Evolutionary conservation across 768 basidiomycete species (phyloP).

Genomic region (Amanita molliuscula): DNA sequence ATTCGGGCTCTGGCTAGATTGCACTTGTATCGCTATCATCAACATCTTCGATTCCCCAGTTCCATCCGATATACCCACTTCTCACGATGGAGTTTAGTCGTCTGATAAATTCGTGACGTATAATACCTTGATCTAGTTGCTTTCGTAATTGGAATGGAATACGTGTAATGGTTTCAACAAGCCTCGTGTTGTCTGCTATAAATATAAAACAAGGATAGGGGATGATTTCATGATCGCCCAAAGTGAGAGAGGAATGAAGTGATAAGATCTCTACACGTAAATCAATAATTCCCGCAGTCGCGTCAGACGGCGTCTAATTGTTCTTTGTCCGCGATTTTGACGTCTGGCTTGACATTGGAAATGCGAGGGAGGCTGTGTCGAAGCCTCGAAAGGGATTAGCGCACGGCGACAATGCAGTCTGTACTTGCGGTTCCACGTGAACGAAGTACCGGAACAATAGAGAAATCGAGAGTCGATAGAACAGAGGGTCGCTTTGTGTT

Average conservation of each 20-base stretch:
- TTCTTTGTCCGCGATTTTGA: background rate
- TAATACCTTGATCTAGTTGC: background rate
- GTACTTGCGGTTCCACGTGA: background rate
- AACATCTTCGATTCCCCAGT: background rate
- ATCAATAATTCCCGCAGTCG: background rate
- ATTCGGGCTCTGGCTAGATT: conserved; percentile 1
- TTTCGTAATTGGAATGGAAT: background rate
- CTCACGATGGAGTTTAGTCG: background rate
- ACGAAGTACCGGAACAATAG: no score
- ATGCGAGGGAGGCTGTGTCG: background rate
- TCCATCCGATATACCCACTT: conserved; percentile 1
- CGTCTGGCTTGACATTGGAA: background rate
- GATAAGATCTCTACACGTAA: background rate
- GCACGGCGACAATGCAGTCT: background rate
- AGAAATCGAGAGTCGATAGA: no score
- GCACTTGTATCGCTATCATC: conserved; percentile 6
- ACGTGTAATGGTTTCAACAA: background rate
- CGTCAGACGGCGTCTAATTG: background rate
- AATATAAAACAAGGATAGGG: background rate
- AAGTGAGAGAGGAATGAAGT: background rate
- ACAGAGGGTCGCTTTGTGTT: no score
- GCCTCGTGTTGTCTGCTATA: background rate
- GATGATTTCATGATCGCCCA: conserved; percentile 2
- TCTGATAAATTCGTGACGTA: background rate
- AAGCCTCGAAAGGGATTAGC: background rate